These are phyloP conservation scores for Talaromyces liani DNA, from an alignment of 495 filamentous ascomycete genomes.

Conservation along the genomic window DNA sequence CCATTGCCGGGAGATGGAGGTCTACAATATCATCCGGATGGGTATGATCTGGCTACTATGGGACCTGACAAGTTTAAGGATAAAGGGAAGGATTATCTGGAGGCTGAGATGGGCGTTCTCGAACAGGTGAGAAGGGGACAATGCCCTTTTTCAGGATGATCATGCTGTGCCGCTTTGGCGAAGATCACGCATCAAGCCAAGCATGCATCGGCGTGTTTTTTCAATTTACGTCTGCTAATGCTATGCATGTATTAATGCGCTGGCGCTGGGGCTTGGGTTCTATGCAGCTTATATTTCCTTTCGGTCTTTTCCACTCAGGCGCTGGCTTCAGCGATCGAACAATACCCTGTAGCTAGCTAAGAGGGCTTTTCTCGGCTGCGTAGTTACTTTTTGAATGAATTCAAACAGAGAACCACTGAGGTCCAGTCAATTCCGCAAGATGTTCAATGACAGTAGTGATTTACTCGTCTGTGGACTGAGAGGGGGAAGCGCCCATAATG, in stretches of 20 bases:
- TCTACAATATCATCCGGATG: constrained; percentile 48
- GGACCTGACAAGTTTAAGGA: constrained; percentile 52
- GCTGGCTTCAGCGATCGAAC: too few relatives aligned
- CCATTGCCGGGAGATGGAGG: constrained; percentile 55
- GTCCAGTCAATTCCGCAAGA: too few relatives aligned
- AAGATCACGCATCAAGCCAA: background rate
- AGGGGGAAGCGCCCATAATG: too few relatives aligned
- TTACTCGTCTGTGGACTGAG: too few relatives aligned
- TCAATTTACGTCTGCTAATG: background rate
- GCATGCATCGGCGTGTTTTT: background rate
- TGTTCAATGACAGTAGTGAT: too few relatives aligned
- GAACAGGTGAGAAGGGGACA: constrained; percentile 32
- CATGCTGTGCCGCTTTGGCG: background rate
- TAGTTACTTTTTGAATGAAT: too few relatives aligned
- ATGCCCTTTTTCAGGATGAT: constrained; percentile 32
- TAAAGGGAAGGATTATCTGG: constrained; percentile 43
- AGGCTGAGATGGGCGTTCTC: constrained; percentile 30
- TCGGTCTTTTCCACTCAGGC: too few relatives aligned
- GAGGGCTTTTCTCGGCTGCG: too few relatives aligned
- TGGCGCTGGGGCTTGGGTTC: background rate
- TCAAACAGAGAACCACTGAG: too few relatives aligned
- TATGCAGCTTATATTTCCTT: too few relatives aligned
- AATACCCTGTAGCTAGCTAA: too few relatives aligned
- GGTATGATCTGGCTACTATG: constrained; percentile 50
- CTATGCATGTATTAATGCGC: background rate